A percentile compares a stretch with the other conserved stretches of the same genome.
Conservation (phyloP, 2,329 filamentous ascomycete species). For the Cladosporium sp. region DNA sequence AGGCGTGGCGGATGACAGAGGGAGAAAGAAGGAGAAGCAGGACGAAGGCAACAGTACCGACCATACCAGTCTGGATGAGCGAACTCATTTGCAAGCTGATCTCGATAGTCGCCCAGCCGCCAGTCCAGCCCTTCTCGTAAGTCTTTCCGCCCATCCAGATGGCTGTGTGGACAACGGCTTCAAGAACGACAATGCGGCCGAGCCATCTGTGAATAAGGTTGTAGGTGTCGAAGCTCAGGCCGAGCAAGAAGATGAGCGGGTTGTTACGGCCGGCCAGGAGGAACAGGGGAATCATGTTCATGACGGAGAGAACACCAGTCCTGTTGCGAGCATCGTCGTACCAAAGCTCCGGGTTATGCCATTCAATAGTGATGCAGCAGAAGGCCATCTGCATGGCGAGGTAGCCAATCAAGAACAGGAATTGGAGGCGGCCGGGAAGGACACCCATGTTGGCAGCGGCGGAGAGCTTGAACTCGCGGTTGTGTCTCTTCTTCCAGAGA, state of each 20-base stretch:
- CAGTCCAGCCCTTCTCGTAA: constrained; percentile 31
- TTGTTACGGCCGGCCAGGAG: constrained; percentile 73
- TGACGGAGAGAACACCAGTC: constrained; percentile 62
- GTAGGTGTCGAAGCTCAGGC: constrained; percentile 76
- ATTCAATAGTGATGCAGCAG: constrained; percentile 52
- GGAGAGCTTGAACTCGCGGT: constrained; percentile 48
- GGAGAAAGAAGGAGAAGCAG: constrained; percentile 63
- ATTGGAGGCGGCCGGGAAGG: constrained; percentile 45
- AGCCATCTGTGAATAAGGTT: constrained; percentile 79
- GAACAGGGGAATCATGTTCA: constrained; percentile 77
- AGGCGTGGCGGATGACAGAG: constrained; percentile 68
- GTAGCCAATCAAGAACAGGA: constrained; percentile 43
- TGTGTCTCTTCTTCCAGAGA: constrained; percentile 44
- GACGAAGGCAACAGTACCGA: constrained; percentile 57
- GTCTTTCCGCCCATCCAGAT: constrained; percentile 53
- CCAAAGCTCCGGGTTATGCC: constrained; percentile 61
- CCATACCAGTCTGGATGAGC: constrained; percentile 58
- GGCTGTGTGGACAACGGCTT: constrained; percentile 61
- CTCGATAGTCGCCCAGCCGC: constrained; percentile 48
- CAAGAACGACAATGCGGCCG: constrained; percentile 67
- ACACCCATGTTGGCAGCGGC: constrained; percentile 46
- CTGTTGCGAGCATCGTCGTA: constrained; percentile 61
- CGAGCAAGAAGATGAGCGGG: constrained; percentile 65
- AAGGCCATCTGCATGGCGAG: constrained; percentile 46
- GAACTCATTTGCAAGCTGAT: constrained; percentile 36